phyloP scores from a whole-genome alignment of 2,329 filamentous ascomycete genomes.

The Curvularia spicifera region DNA sequence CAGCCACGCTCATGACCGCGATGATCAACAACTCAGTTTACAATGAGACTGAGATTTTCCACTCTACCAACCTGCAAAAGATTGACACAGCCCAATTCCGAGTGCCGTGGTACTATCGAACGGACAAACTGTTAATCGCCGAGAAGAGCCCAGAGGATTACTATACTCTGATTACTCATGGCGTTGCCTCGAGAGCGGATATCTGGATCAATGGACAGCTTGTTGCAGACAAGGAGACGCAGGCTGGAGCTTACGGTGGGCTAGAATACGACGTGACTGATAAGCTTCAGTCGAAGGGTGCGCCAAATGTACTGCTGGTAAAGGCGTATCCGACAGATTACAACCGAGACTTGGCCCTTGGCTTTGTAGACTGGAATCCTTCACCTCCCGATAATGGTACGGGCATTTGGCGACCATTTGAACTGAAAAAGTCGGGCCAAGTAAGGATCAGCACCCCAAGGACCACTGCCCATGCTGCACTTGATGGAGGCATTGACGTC shows the following conservation, averaged over 20 bases:
- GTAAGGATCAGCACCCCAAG: conserved; percentile 49
- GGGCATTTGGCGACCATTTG: conserved; percentile 66
- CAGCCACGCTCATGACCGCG: conserved; percentile 64
- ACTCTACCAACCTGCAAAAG: conserved; percentile 57
- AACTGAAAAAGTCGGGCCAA: conserved; percentile 61
- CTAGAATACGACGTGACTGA: conserved; percentile 62
- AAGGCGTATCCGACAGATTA: conserved; percentile 65
- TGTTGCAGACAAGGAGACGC: conserved; percentile 57
- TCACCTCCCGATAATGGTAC: conserved; percentile 68
- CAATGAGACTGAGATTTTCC: conserved; percentile 62
- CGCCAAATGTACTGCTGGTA: conserved; percentile 64
- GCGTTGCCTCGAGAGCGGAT: conserved; percentile 66
- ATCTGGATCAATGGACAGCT: conserved; percentile 64
- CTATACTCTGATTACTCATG: conserved; percentile 63
- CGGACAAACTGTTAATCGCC: conserved; percentile 55
- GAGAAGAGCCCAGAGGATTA: conserved; percentile 45
- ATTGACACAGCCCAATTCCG: conserved; percentile 58
- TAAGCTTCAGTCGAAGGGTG: conserved; percentile 40
- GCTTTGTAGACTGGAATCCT: conserved; percentile 69
- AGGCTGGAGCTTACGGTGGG: conserved; percentile 65
- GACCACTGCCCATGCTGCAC: conserved; percentile 20
- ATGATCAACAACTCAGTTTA: conserved; percentile 61
- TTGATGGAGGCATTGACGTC: conserved; percentile 29
- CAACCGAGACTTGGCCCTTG: conserved; percentile 63
- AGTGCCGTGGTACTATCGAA: conserved; percentile 65